phyloP scores from a whole-genome alignment of 768 basidiomycete genomes.

The Tricholoma sp. region DNA sequence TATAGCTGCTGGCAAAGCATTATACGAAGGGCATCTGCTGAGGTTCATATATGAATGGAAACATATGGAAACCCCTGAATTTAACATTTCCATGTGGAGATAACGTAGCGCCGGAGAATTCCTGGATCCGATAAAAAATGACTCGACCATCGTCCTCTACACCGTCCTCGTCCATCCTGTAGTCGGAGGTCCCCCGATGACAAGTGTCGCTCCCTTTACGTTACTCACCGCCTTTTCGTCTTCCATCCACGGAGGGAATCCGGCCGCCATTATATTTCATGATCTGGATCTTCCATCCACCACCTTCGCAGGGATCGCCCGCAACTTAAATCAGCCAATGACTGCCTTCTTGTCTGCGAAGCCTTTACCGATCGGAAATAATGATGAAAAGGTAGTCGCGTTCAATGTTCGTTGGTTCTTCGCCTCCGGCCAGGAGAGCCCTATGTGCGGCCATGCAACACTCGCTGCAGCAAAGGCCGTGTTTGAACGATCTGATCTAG shows the following conservation, averaged over 20 bases:
- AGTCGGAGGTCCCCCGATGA: constrained; percentile 4
- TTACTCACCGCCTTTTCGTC: constrained; percentile 24
- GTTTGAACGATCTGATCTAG: constrained; percentile 25
- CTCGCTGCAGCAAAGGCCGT: constrained; percentile 39
- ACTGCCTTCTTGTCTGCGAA: too few species aligned
- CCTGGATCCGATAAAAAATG: too few species aligned
- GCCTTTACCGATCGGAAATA: too few species aligned
- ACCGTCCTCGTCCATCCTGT: too few species aligned
- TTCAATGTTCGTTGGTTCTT: constrained; percentile 36
- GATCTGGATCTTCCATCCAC: constrained; percentile 22
- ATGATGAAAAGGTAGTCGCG: constrained; percentile 15
- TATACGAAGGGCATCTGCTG: too few species aligned
- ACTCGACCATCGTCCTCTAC: too few species aligned
- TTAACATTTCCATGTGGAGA: too few species aligned
- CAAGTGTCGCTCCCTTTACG: constrained; percentile 24
- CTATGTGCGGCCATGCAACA: constrained; percentile 40
- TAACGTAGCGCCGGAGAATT: too few species aligned
- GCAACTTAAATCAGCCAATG: too few species aligned
- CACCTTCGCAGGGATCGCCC: constrained; percentile 1
- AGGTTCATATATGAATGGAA: too few species aligned
- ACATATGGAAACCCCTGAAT: too few species aligned
- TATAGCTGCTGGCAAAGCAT: too few species aligned
- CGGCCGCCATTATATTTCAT: constrained; percentile 36
- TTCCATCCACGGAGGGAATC: constrained; percentile 38
- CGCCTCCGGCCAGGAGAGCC: constrained; percentile 21